phyloP scores from a whole-genome alignment of 73 alveolate genomes.

The Paramecium sonneborni region DNA sequence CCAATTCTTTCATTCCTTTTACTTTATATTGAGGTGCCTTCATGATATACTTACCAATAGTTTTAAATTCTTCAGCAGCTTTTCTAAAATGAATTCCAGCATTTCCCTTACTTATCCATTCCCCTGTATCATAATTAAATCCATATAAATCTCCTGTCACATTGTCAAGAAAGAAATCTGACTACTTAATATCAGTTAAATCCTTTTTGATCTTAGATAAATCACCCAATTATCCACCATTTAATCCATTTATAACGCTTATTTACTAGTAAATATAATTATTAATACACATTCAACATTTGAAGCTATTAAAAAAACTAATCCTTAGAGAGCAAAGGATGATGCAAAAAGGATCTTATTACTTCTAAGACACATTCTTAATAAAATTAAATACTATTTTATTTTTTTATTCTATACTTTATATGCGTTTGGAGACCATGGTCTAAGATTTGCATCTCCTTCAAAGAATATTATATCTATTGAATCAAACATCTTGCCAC shows the following conservation, averaged over 20 bases:
- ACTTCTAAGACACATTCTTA: slow-evolving; percentile 63
- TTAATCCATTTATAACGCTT: slow-evolving; percentile 35
- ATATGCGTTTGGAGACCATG: slow-evolving; percentile 86
- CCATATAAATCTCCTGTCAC: slow-evolving; percentile 92
- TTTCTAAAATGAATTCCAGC: slow-evolving; percentile 88
- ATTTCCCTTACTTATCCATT: slow-evolving; percentile 93
- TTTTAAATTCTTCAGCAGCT: slow-evolving; percentile 65
- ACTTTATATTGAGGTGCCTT: slow-evolving; percentile 46
- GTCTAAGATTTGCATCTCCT: slow-evolving; percentile 85
- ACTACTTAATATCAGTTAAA: slow-evolving; percentile 66
- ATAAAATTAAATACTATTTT: slow-evolving; percentile 12
- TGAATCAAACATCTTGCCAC: slow-evolving; percentile 80
- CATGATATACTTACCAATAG: slow-evolving; percentile 58
- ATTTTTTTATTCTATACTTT: slow-evolving; percentile 40
- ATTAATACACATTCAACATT: slow-evolving; percentile 55
- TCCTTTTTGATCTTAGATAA: slow-evolving; percentile 33
- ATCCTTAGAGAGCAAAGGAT: slow-evolving; percentile 58
- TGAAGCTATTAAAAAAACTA: slow-evolving; percentile 58
- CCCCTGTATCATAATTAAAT: slow-evolving; percentile 75
- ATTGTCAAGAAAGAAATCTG: slow-evolving; percentile 88
- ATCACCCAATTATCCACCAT: slow-evolving; percentile 74
- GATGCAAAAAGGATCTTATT: slow-evolving; percentile 56
- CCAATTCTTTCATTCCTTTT: slow-evolving; percentile 5
- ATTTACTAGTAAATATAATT: slow-evolving; percentile 4
- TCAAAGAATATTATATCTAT: slow-evolving; percentile 90